phyloP scores from a whole-genome alignment of 345 rosid genomes.

The Eutrema japonicum region DNA sequence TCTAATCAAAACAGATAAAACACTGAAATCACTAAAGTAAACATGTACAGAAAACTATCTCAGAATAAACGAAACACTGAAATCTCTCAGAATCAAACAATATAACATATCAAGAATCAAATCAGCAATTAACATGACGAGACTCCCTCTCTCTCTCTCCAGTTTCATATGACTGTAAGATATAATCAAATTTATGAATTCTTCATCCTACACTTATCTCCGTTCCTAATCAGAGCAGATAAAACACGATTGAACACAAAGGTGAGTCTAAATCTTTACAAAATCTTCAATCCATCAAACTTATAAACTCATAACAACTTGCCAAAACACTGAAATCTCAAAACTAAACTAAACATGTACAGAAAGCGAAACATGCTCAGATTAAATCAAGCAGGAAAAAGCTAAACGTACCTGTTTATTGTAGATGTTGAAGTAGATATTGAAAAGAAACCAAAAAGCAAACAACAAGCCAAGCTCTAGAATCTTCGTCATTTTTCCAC shows the following conservation, averaged over 20 bases:
- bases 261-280: no score
- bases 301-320: neutral
- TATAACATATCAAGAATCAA: neutral
- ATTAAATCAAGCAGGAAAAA: neutral
- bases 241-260: neutral
- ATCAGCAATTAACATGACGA: neutral
- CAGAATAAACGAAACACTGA: neutral
- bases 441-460: conserved; percentile 89
- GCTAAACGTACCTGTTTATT: conserved; percentile 78
- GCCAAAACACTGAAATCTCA: neutral
- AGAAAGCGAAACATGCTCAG: neutral
- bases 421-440: conserved; percentile 99
- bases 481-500: conserved; percentile 51
- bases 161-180: neutral
- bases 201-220: neutral
- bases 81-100: conserved; percentile 1
- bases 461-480: conserved; percentile 76
- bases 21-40: neutral
- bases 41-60: neutral
- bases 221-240: neutral
- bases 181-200: conserved; percentile 2
- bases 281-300: neutral
- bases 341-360: no score
- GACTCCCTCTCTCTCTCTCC: neutral
- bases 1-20: no score